Evolutionary conservation across 345 rosid genomes (phyloP), one percentile per base, ranked within the genome.

Genomic region (Zanthoxylum bungeanum): DNA sequence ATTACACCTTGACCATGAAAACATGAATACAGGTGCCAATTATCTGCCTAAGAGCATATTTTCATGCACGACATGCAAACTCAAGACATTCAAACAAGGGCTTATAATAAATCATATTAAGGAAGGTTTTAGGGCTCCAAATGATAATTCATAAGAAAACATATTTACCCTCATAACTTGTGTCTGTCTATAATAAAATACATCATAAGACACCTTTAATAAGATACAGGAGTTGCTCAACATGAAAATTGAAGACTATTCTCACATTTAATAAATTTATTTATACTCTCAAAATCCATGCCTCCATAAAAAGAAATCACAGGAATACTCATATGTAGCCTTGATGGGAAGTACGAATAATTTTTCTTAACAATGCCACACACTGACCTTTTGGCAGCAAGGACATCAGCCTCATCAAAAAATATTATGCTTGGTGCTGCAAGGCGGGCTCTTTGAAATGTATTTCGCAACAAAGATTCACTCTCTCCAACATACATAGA

Each of bases 401-500:
- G 78, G 52, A 88, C 98, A 58, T 92, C 99, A 62, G 91, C 97
- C 85, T 94, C 99, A 27, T 94, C 99, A 51, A 94, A 90, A 84
- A 94, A 90, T 77, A 94, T 81, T 74, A 94, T 92, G 81, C 99
- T 92, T 37, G 99, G 99, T 7, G 97, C 87, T 47, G 96, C 93
- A 72, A 90, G 93, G 52, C 93, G 85, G 69, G 98, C 99, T 81
- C 97, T 89, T 25, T 81, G 88, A 82, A 94, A 94, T 61, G 92
- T 94, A 77, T 84, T 86, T 10, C 97, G 87, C 77, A 92, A 71
- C 70, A 92, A 83, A 58, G 98, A 95, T 87, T 94, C 99, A 68
- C 99, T 95, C 85, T 94, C 98, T 73, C 98, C 99, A 72, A 94
- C 99, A 78, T 94, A 94, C 98, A 90, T 92, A 2, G 98, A 94